Percentiles rank a stretch among this genome's conserved stretches.
Conservation (phyloP, 129 eudicot species). For the Escallonia herrerae region DNA sequence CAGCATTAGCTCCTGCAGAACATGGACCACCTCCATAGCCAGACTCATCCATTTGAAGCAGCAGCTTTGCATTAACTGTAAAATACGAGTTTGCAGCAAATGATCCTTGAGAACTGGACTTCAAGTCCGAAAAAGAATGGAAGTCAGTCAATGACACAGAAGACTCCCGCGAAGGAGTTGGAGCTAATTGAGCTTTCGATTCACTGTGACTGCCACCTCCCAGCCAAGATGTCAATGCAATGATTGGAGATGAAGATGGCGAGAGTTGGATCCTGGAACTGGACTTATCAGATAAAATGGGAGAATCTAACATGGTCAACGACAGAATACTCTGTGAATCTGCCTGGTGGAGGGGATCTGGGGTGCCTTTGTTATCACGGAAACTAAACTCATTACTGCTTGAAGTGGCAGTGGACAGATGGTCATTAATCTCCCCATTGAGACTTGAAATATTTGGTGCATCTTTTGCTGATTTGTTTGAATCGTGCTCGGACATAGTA, state of each 20-base stretch:
- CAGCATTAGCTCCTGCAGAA: constrained; percentile 91
- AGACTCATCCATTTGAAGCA: constrained; percentile 79
- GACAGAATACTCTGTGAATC: constrained; percentile 58
- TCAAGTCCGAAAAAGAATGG: constrained; percentile 43
- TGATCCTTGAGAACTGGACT: constrained; percentile 35
- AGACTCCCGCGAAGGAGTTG: constrained; percentile 63
- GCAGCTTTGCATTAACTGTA: constrained; percentile 49
- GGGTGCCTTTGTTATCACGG: constrained; percentile 36
- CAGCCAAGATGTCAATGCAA: constrained; percentile 71
- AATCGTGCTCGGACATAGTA: constrained; percentile 23
- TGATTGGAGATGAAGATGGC: constrained; percentile 46
- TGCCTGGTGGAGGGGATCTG: constrained; percentile 21
- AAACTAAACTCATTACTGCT: constrained; percentile 37
- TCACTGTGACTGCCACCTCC: constrained; percentile 36
- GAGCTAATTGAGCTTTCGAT: constrained; percentile 38
- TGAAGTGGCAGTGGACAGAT: constrained; percentile 24
- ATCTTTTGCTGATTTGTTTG: constrained; percentile 25
- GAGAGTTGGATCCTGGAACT: constrained; percentile 35
- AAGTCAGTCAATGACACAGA: constrained; percentile 45
- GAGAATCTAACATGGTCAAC: constrained; percentile 42
- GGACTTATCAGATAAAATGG: constrained; percentile 55
- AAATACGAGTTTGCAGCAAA: constrained; percentile 37
- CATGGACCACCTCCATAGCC: constrained; percentile 99
- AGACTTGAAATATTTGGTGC: constrained; percentile 19
- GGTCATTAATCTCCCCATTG: constrained; percentile 32